Evolutionary conservation across 1,284 basidiomycete species (phyloP).

Genomic region (Pholiota adiposa): DNA sequence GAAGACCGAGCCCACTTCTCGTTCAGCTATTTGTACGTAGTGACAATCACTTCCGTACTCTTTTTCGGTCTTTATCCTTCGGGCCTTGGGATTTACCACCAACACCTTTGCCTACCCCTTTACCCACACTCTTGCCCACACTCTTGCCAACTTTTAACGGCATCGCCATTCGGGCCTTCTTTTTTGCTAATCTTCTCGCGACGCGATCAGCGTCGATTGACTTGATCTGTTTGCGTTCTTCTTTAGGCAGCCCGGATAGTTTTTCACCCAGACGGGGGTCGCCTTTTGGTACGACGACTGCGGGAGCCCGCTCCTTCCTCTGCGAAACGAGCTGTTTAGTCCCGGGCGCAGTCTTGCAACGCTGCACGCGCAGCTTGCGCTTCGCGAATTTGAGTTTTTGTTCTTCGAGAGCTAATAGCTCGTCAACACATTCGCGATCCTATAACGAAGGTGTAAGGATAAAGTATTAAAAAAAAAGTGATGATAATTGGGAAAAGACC

Average conservation of each 20-base stretch:
- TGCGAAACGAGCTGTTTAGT: constrained; percentile 12
- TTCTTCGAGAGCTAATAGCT: constrained; percentile 79
- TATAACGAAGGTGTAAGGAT: constrained; percentile 36
- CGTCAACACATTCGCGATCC: constrained; percentile 91
- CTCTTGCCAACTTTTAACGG: constrained; percentile 40
- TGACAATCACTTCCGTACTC: constrained; percentile 17
- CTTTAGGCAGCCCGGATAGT: constrained; percentile 79
- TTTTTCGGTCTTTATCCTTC: constrained; percentile 24
- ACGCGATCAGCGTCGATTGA: constrained; percentile 77
- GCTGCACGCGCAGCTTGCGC: constrained; percentile 84
- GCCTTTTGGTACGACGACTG: constrained; percentile 63
- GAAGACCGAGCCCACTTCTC: not conserved
- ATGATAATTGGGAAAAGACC: constrained; percentile 33
- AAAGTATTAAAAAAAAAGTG: not conserved
- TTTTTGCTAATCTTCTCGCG: constrained; percentile 86
- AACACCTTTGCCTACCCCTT: constrained; percentile 20
- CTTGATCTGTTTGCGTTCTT: constrained; percentile 85
- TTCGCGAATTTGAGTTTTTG: constrained; percentile 87
- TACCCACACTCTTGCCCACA: constrained; percentile 9
- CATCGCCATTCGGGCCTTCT: constrained; percentile 66
- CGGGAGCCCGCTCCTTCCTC: constrained; percentile 16
- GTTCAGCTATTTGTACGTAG: not conserved
- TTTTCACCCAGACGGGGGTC: constrained; percentile 81
- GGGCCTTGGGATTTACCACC: constrained; percentile 5
- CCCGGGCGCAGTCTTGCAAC: constrained; percentile 71